Percentiles rank a stretch among this genome's conserved stretches.
phyloP scores from a whole-genome alignment of 306 rosid species.

The Luffa aegyptiaca region DNA sequence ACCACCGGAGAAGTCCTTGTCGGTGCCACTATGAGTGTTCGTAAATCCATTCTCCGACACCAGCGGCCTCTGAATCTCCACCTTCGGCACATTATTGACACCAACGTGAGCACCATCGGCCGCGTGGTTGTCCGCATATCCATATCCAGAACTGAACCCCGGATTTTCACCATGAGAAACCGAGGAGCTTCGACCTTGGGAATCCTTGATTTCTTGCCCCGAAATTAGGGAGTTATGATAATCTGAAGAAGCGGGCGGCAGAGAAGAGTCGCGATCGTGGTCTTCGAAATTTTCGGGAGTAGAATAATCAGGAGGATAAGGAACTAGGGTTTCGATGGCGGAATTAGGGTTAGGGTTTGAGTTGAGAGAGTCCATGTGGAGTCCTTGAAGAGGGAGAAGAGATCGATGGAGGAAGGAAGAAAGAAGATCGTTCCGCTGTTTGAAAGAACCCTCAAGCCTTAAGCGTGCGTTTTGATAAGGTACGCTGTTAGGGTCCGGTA shows the following conservation, averaged over 20 bases:
- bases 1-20: conserved; percentile 77
- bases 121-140: background rate
- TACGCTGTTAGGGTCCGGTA: background rate
- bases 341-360: conserved; percentile 22
- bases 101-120: background rate
- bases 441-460: background rate
- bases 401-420: background rate
- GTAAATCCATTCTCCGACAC: conserved; percentile 62
- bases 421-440: background rate
- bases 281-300: conserved; percentile 20
- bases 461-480: background rate
- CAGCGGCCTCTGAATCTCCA: conserved; percentile 28
- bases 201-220: background rate
- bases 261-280: conserved; percentile 15
- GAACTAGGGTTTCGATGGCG: conserved; percentile 20
- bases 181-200: conserved; percentile 7
- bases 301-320: conserved; percentile 16
- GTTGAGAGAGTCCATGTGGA: conserved; percentile 43
- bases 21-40: conserved; percentile 70
- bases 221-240: background rate
- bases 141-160: conserved; percentile 2
- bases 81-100: conserved; percentile 6
- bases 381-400: background rate
- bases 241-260: conserved; percentile 7
- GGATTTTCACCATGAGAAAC: conserved; percentile 5